phyloP scores from a whole-genome alignment of 352 stramenopile species.

The Sclerospora graminicola region DNA sequence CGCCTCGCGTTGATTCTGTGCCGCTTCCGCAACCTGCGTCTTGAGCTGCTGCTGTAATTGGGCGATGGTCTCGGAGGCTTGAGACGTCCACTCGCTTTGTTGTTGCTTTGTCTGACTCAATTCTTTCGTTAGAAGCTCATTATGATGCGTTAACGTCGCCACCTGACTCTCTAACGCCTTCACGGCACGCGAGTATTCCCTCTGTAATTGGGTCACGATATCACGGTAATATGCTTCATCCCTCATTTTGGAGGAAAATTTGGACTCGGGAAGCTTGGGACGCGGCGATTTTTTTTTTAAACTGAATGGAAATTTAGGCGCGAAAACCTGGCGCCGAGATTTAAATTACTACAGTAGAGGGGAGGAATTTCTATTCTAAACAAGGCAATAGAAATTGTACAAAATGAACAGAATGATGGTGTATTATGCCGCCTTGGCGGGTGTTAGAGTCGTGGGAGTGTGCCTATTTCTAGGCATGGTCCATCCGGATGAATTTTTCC shows the following conservation, averaged over 20 bases:
- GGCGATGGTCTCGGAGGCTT: slow-evolving; percentile 5
- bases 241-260: background rate
- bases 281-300: background rate
- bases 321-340: slow-evolving; percentile 4
- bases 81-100: slow-evolving; percentile 4
- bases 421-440: slow-evolving; percentile 30
- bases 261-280: background rate
- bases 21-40: slow-evolving; percentile 8
- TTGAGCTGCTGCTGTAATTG: slow-evolving; percentile 16
- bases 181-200: slow-evolving; percentile 43
- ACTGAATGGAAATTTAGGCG: slow-evolving; percentile 5
- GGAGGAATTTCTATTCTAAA: too few species aligned
- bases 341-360: too few species aligned
- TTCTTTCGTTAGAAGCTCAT: slow-evolving; percentile 29
- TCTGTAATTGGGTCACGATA: slow-evolving; percentile 46
- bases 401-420: slow-evolving; percentile 2
- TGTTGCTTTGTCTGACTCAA: slow-evolving; percentile 10
- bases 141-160: slow-evolving; percentile 32
- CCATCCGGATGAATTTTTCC: slow-evolving; percentile 82
- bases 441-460: slow-evolving; percentile 27
- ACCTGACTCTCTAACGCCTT: slow-evolving; percentile 50
- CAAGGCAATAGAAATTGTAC: too few species aligned
- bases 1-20: slow-evolving; percentile 4
- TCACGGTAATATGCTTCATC: slow-evolving; percentile 34
- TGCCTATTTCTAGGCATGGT: slow-evolving; percentile 45